Conservation (phyloP, 2,329 filamentous ascomycete species). For the Scedosporium apiospermum region DNA sequence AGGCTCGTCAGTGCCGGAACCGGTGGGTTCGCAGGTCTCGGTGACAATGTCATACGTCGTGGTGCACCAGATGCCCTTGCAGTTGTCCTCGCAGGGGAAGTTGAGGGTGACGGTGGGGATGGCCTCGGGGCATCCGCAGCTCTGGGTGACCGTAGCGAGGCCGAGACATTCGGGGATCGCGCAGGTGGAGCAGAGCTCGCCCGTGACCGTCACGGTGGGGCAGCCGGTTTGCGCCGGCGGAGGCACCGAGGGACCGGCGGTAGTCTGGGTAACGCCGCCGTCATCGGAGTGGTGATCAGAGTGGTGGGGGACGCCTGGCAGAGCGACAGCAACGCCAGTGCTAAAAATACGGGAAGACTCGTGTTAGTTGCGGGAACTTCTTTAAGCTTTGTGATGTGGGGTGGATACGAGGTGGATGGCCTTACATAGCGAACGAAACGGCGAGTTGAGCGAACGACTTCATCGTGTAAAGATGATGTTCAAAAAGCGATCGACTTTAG, state of each 20-base stretch:
- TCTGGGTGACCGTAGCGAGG: slow-evolving; percentile 16
- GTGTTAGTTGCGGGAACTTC: not conserved
- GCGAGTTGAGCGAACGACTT: slow-evolving; percentile 1
- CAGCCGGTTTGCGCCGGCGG: slow-evolving; percentile 12
- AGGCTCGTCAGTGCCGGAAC: not conserved
- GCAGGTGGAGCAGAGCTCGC: slow-evolving; percentile 23
- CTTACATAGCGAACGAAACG: not conserved
- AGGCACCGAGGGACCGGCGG: not conserved
- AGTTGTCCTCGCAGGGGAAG: slow-evolving; percentile 7
- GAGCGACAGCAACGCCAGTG: not conserved
- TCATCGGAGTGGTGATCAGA: not conserved
- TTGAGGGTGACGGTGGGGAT: slow-evolving; percentile 6
- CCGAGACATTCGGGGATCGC: slow-evolving; percentile 18
- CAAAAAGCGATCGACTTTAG: not conserved
- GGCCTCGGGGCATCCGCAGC: slow-evolving; percentile 2
- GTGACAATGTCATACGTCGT: not conserved
- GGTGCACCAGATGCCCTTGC: not conserved
- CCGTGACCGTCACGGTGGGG: slow-evolving; percentile 23
- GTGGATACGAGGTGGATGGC: not conserved
- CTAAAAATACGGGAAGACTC: not conserved
- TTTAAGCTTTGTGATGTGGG: not conserved
- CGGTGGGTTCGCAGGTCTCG: slow-evolving; percentile 1
- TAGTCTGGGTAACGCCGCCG: not conserved
- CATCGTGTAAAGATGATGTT: not conserved
- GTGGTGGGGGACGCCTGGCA: not conserved